Evolutionary conservation across 2,329 filamentous ascomycete species (phyloP).

Genomic region (Penicillium fuscoglaucum): DNA sequence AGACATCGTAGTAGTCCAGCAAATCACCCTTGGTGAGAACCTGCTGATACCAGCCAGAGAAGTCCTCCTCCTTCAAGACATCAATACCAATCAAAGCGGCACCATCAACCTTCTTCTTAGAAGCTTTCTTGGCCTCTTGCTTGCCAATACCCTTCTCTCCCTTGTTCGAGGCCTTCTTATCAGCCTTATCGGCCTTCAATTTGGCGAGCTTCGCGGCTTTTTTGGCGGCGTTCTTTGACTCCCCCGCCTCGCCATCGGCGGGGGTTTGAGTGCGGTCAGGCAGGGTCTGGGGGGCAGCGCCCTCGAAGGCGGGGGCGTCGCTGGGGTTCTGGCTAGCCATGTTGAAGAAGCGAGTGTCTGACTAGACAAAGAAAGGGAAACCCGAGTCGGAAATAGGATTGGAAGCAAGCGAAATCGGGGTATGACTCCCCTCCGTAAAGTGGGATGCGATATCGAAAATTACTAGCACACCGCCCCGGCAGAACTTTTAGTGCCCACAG

Average conservation of each 20-base stretch:
- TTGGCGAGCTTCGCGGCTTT: conserved; percentile 52
- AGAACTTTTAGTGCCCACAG: conserved; percentile 44
- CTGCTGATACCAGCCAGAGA: conserved; percentile 95
- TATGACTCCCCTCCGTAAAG: conserved; percentile 36
- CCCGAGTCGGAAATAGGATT: conserved; percentile 20
- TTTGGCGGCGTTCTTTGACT: conserved; percentile 46
- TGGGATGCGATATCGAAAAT: conserved; percentile 39
- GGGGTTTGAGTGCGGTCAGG: conserved; percentile 44
- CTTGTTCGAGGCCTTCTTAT: conserved; percentile 37
- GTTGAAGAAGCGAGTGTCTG: conserved; percentile 22
- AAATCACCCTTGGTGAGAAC: conserved; percentile 95
- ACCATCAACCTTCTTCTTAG: conserved; percentile 59
- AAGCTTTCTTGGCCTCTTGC: conserved; percentile 10
- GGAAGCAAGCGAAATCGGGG: conserved; percentile 12
- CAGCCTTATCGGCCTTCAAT: conserved; percentile 45
- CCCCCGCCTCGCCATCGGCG: conserved; percentile 37
- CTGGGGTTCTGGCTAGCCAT: conserved; percentile 37
- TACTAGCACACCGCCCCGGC: conserved; percentile 43
- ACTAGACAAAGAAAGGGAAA: conserved; percentile 20
- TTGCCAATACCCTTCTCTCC: conserved; percentile 23
- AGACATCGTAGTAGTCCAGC: conserved; percentile 97
- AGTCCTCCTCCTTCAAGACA: conserved; percentile 79
- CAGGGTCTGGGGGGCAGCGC: conserved; percentile 34
- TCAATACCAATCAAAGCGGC: conserved; percentile 81
- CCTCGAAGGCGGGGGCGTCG: conserved; percentile 27